These are phyloP conservation scores for Teunomyces funiuensis DNA, from an alignment of 805 yeast species.

Conservation along the genomic window DNA sequence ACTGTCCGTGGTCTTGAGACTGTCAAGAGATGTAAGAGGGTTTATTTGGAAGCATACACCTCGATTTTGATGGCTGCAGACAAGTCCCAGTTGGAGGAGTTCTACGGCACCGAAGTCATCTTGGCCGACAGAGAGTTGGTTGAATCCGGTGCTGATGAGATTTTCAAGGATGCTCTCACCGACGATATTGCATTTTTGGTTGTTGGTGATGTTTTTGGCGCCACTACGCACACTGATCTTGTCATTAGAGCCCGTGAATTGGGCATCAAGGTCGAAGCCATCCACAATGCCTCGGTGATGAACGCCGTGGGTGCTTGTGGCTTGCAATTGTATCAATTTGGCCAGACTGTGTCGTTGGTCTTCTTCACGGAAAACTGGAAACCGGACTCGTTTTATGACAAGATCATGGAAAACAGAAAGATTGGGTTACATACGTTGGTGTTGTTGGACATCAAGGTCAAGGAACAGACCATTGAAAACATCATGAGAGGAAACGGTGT, in stretches of 20 bases:
- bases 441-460: conserved; percentile 89
- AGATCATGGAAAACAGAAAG: conserved; percentile 82
- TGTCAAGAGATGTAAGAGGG: conserved; percentile 79
- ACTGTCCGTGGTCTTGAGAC: conserved; percentile 92
- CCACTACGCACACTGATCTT: conserved; percentile 95
- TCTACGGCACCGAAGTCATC: conserved; percentile 81
- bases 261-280: conserved; percentile 71
- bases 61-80: conserved; percentile 94
- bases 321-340: conserved; percentile 88
- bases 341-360: conserved; percentile 95
- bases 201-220: conserved; percentile 97
- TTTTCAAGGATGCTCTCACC: conserved; percentile 69
- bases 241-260: conserved; percentile 88
- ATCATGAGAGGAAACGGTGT: conserved; percentile 89
- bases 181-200: conserved; percentile 93
- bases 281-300: conserved; percentile 97
- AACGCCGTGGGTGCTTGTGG: conserved; percentile 99
- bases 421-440: conserved; percentile 91
- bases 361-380: conserved; percentile 95
- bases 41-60: conserved; percentile 94
- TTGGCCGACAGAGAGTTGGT: conserved; percentile 95
- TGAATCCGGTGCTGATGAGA: conserved; percentile 83
- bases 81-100: conserved; percentile 67
- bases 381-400: conserved; percentile 92
- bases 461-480: conserved; percentile 93